Evolutionary conservation across 306 rosid genomes (phyloP).

Genomic region (Styphnolobium japonicum): DNA sequence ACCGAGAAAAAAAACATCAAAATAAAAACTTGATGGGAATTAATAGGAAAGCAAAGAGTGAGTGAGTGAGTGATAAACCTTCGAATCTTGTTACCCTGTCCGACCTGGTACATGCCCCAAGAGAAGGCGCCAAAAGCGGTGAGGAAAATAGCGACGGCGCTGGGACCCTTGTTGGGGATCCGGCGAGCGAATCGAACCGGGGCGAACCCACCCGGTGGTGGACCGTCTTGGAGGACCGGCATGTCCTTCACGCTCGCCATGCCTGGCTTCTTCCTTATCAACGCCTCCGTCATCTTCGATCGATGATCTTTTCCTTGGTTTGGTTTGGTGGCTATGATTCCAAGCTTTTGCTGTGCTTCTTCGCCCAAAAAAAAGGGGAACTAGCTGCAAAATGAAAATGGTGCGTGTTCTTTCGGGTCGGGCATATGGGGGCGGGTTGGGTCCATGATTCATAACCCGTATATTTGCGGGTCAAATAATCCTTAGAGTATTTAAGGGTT

Average conservation of each 20-base stretch:
- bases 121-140: conserved; percentile 79
- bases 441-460: too few species aligned
- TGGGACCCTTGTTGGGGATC: conserved; percentile 88
- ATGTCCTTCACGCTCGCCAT: conserved; percentile 98
- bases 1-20: not conserved
- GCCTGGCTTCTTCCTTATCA: conserved; percentile 90
- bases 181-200: conserved; percentile 98
- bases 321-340: not conserved
- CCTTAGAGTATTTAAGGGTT: too few species aligned
- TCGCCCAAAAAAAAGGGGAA: not conserved
- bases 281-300: conserved; percentile 81
- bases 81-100: conserved; percentile 95
- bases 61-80: conserved; percentile 46
- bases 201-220: conserved; percentile 97
- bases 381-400: not conserved
- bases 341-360: not conserved
- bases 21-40: not conserved
- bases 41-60: not conserved
- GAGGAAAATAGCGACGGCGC: conserved; percentile 83
- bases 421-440: too few species aligned
- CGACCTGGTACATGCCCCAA: conserved; percentile 99
- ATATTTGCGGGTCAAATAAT: too few species aligned
- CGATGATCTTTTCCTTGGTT: too few species aligned
- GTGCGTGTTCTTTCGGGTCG: too few species aligned
- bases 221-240: conserved; percentile 98